Evolutionary conservation across 805 yeast genomes (phyloP).

Genomic region (Lachancea cidri): DNA sequence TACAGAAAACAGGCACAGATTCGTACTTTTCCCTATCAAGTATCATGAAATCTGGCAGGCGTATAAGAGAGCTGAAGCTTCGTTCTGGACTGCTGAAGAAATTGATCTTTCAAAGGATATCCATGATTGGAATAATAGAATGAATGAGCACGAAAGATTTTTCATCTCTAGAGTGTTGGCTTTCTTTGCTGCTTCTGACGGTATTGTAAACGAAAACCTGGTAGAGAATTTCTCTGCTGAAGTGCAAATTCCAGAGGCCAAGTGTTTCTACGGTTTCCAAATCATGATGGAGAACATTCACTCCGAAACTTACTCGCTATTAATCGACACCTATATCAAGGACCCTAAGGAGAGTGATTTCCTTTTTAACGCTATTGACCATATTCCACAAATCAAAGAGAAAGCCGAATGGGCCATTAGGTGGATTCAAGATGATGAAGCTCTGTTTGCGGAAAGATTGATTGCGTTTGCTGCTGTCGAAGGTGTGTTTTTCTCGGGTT

Average conservation of each 20-base stretch:
- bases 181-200: conserved; percentile 97
- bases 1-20: conserved; percentile 77
- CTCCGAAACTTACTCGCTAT: conserved; percentile 91
- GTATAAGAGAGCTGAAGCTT: conserved; percentile 98
- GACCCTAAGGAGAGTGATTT: conserved; percentile 90
- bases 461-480: conserved; percentile 99
- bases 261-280: conserved; percentile 98
- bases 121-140: conserved; percentile 85
- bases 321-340: conserved; percentile 92
- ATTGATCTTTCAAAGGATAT: conserved; percentile 90
- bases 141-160: conserved; percentile 88
- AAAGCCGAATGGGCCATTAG: conserved; percentile 99
- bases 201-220: conserved; percentile 95
- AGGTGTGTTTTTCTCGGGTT: conserved; percentile 97
- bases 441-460: conserved; percentile 89
- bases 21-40: conserved; percentile 92
- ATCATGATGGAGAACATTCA: conserved; percentile 99
- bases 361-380: conserved; percentile 92
- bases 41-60: conserved; percentile 98
- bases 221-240: conserved; percentile 97
- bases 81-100: conserved; percentile 99
- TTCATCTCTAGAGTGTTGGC: conserved; percentile 92
- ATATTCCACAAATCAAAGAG: conserved; percentile 91
- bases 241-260: conserved; percentile 96
- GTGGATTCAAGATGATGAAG: conserved; percentile 88